Conservation (phyloP, 129 eudicot genomes). For the Rutidosis leptorrhynchoides region DNA sequence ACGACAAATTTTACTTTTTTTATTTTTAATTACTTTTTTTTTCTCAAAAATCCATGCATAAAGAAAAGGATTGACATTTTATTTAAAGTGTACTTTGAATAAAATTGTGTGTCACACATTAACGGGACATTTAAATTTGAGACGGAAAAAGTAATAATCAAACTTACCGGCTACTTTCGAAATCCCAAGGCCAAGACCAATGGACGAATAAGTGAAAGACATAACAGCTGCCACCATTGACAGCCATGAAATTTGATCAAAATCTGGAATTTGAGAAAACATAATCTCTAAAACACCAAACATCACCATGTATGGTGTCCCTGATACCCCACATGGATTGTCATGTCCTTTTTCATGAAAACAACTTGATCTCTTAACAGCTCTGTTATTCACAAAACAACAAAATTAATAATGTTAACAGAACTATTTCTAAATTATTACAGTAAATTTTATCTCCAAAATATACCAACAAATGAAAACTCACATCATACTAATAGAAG, state of each 20-base stretch:
- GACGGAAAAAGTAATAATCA: too few relatives aligned
- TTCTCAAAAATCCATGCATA: too few relatives aligned
- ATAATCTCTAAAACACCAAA: constrained; percentile 75
- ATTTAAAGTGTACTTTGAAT: too few relatives aligned
- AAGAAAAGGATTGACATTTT: too few relatives aligned
- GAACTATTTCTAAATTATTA: not conserved
- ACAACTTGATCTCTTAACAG: constrained; percentile 76
- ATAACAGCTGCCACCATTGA: constrained; percentile 92
- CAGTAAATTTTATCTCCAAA: not conserved
- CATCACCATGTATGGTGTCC: constrained; percentile 81
- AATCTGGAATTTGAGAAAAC: constrained; percentile 95
- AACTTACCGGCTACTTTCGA: constrained; percentile 72
- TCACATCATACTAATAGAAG: constrained; percentile 87
- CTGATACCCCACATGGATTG: constrained; percentile 57
- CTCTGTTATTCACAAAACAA: constrained; percentile 47
- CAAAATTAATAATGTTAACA: not conserved
- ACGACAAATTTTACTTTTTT: too few relatives aligned
- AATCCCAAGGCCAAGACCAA: constrained; percentile 91
- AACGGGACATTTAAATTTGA: too few relatives aligned
- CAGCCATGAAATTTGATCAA: constrained; percentile 96
- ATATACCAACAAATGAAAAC: constrained; percentile 6
- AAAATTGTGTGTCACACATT: too few relatives aligned
- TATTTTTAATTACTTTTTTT: too few relatives aligned
- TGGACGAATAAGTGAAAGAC: constrained; percentile 94
- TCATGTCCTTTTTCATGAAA: constrained; percentile 63